A percentile compares a stretch with the other conserved stretches of the same genome.
Evolutionary conservation across 176 grass and related monocot genomes (phyloP).

Genomic region (Puccinellia tenuiflora): DNA sequence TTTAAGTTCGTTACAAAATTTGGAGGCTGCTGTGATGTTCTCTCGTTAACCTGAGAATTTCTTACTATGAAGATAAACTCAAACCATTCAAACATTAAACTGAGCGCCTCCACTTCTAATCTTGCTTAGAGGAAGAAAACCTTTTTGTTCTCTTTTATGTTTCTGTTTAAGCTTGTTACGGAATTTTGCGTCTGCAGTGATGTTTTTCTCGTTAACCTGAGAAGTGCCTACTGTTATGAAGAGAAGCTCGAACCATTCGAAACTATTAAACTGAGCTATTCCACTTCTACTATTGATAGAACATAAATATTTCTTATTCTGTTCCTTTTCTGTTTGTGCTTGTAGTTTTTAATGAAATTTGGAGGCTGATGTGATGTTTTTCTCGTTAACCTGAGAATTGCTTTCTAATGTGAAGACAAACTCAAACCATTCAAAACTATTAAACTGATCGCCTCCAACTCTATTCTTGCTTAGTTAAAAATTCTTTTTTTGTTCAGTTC

Average conservation of each 20-base stretch:
- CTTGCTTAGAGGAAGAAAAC: not conserved
- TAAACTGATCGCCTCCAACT: slow-evolving; percentile 17
- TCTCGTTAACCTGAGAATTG: slow-evolving; percentile 22
- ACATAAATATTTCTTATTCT: not conserved
- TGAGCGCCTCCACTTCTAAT: slow-evolving; percentile 9
- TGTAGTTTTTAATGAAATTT: too few species aligned
- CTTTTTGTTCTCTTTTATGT: not conserved
- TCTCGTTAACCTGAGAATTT: slow-evolving; percentile 22
- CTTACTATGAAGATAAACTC: slow-evolving; percentile 28
- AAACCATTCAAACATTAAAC: slow-evolving; percentile 34
- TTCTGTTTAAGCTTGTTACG: not conserved
- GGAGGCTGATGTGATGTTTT: slow-evolving; percentile 16
- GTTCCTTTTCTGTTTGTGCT: not conserved
- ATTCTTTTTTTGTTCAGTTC: not conserved
- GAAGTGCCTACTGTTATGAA: slow-evolving; percentile 19
- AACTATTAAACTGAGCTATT: slow-evolving; percentile 11
- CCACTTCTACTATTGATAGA: not conserved
- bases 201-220: slow-evolving; percentile 38
- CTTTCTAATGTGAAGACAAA: slow-evolving; percentile 27
- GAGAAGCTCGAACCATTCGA: slow-evolving; percentile 36
- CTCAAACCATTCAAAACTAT: slow-evolving; percentile 33
- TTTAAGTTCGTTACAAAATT: not conserved
- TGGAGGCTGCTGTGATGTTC: not conserved
- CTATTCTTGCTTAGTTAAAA: not conserved
- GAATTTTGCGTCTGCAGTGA: not conserved